Evolutionary conservation across 805 yeast genomes (phyloP).

Genomic region (Lachancea fermentati): DNA sequence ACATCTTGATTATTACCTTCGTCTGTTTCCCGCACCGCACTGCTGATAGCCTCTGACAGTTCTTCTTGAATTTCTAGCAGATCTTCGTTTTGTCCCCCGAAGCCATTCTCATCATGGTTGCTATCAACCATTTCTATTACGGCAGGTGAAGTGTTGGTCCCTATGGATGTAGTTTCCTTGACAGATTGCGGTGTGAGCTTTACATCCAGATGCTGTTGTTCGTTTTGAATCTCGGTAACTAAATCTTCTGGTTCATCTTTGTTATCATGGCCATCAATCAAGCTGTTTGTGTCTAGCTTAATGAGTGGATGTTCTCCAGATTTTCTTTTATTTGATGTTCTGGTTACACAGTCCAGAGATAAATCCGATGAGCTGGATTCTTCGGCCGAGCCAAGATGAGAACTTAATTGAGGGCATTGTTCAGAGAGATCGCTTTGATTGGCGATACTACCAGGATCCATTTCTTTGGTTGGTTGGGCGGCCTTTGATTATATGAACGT

Average conservation of each 20-base stretch:
- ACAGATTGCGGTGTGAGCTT: neutral
- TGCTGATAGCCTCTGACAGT: constrained; percentile 3
- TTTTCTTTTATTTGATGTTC: neutral
- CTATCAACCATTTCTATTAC: constrained; percentile 26
- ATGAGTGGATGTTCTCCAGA: neutral
- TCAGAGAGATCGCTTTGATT: neutral
- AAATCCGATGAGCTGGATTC: neutral
- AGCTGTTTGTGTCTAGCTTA: neutral
- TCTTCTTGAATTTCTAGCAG: constrained; percentile 2
- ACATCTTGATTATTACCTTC: neutral
- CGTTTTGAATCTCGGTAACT: too few species aligned
- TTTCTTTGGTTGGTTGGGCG: too few species aligned
- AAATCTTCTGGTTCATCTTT: too few species aligned
- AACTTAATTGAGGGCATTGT: neutral
- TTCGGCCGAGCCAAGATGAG: neutral
- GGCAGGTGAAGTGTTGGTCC: constrained; percentile 17
- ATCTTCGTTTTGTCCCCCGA: neutral
- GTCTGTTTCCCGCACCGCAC: constrained; percentile 3
- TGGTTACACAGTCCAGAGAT: neutral
- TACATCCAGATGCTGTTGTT: neutral
- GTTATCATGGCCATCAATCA: neutral
- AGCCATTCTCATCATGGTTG: neutral
- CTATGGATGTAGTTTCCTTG: neutral
- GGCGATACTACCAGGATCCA: neutral
- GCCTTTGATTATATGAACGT: too few species aligned